Conservation (phyloP, 2,329 filamentous ascomycete genomes). For the Fusarium devonianum region DNA sequence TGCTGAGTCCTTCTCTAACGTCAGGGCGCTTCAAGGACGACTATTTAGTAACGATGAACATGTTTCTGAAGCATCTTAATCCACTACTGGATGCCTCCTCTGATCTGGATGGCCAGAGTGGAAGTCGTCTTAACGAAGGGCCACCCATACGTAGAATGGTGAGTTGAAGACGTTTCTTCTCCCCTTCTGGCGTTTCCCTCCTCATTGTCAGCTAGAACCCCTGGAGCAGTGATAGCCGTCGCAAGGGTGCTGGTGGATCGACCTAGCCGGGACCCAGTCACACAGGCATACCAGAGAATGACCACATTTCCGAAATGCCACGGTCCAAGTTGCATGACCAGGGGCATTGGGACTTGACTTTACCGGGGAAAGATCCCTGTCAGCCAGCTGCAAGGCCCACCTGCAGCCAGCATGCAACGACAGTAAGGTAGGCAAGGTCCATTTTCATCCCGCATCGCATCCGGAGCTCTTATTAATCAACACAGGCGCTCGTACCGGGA, state of each 20-base stretch:
- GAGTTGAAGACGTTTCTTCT: conserved; percentile 18
- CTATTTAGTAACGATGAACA: too few relatives aligned
- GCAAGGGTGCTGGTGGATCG: conserved; percentile 35
- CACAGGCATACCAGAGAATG: conserved; percentile 18
- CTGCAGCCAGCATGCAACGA: conserved; percentile 36
- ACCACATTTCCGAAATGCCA: conserved; percentile 33
- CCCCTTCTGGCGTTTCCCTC: conserved; percentile 7
- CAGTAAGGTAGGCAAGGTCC: conserved; percentile 32
- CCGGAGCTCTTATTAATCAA: conserved; percentile 34
- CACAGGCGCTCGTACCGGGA: conserved; percentile 38
- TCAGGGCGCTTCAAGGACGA: too few relatives aligned
- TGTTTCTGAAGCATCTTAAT: too few relatives aligned
- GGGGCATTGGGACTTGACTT: too few relatives aligned
- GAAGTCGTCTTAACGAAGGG: too few relatives aligned
- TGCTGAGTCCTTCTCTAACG: too few relatives aligned
- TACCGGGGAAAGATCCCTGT: conserved; percentile 37
- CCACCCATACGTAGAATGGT: conserved; percentile 9
- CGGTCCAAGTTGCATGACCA: conserved; percentile 32
- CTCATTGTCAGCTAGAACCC: conserved; percentile 16
- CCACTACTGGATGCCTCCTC: too few relatives aligned
- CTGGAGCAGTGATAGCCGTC: conserved; percentile 38
- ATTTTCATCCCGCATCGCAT: conserved; percentile 34
- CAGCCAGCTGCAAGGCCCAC: conserved; percentile 39
- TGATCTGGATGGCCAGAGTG: too few relatives aligned
- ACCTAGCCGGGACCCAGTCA: conserved; percentile 6